Evolutionary conservation across 331 rosid genomes (phyloP).

Genomic region (Dryas integrifolia): DNA sequence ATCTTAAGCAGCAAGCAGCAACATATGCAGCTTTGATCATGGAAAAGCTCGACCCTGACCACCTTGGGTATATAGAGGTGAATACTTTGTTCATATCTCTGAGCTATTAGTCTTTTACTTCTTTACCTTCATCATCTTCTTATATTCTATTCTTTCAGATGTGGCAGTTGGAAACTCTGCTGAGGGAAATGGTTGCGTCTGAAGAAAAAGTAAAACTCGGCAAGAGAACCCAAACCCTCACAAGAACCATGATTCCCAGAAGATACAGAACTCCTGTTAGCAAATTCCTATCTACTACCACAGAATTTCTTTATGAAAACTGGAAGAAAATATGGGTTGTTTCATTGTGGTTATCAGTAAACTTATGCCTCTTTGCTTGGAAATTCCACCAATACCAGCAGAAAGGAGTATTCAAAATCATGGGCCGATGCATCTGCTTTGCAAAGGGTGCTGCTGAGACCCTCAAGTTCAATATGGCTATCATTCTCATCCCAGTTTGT

Average conservation of each 20-base stretch:
- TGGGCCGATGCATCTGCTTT: conserved; percentile 71
- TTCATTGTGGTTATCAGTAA: conserved; percentile 54
- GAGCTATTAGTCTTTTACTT: neutral
- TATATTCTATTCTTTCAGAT: conserved; percentile 45
- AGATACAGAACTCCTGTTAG: conserved; percentile 54
- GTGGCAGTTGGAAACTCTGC: conserved; percentile 73
- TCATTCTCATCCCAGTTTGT: conserved; percentile 79
- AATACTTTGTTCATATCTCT: neutral
- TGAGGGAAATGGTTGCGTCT: conserved; percentile 52
- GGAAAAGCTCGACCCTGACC: conserved; percentile 94
- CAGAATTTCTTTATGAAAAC: conserved; percentile 37
- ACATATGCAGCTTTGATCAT: conserved; percentile 71
- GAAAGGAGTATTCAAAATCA: conserved; percentile 46
- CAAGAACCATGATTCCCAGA: conserved; percentile 53
- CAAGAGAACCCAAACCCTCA: conserved; percentile 34
- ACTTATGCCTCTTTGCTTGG: conserved; percentile 55
- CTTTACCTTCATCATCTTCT: conserved; percentile 1
- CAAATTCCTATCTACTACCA: conserved; percentile 27
- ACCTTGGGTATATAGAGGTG: conserved; percentile 79
- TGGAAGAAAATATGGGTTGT: conserved; percentile 78
- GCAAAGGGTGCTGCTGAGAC: conserved; percentile 98
- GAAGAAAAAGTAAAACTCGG: conserved; percentile 39
- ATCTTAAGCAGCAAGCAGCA: conserved; percentile 57
- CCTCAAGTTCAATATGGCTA: conserved; percentile 93
- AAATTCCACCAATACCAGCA: conserved; percentile 58